phyloP scores from a whole-genome alignment of 345 rosid genomes.

The Arabidopsis thaliana region TAIR10.1 NC_003070.9:4166501-4167000 shows the following conservation, averaged over 20 bases:
- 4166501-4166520: constrained; percentile 16
- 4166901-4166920: constrained; percentile 12
- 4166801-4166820: constrained; percentile 12
- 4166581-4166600: neutral
- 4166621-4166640: neutral
- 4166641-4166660: neutral
- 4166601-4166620: neutral
- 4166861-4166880: constrained; percentile 12
- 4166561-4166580: neutral
- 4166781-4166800: constrained; percentile 30
- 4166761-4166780: constrained; percentile 23
- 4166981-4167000: constrained; percentile 15
- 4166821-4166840: constrained; percentile 9
- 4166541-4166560: neutral
- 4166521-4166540: neutral
- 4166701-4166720: constrained; percentile 32
- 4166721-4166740: constrained; percentile 23
- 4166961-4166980: constrained; percentile 9
- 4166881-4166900: constrained; percentile 11
- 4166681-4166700: constrained; percentile 35
- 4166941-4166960: neutral
- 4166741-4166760: constrained; percentile 36
- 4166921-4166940: neutral
- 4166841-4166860: constrained; percentile 39
- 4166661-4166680: constrained; percentile 2